A percentile compares a stretch with the other conserved stretches of the same genome.
Evolutionary conservation across 495 filamentous ascomycete species (phyloP).

Genomic region (Halenospora varia): DNA sequence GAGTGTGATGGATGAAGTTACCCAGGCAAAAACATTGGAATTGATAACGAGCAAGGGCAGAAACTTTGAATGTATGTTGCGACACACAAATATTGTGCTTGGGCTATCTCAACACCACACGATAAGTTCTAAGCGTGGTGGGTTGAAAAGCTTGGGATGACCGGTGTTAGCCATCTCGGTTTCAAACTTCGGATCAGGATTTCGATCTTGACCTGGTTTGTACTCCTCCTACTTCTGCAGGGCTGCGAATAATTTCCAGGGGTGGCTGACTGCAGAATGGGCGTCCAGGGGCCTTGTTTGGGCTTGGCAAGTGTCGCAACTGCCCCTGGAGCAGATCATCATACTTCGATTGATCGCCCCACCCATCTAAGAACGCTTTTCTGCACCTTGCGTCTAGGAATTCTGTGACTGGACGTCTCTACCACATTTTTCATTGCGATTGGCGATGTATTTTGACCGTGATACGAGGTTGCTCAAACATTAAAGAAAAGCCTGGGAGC

Average conservation of each 20-base stretch:
- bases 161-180: too few species aligned
- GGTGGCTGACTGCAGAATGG: background rate
- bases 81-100: too few species aligned
- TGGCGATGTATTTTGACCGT: background rate
- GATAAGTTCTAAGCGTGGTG: too few species aligned
- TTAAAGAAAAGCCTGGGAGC: too few species aligned
- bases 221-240: too few species aligned
- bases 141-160: too few species aligned
- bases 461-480: too few species aligned
- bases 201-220: background rate
- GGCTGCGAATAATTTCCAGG: background rate
- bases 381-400: background rate
- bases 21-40: too few species aligned
- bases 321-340: background rate
- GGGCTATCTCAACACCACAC: too few species aligned
- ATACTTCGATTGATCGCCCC: background rate
- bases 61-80: too few species aligned
- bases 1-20: too few species aligned
- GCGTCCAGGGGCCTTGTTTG: background rate
- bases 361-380: background rate
- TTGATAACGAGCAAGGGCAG: too few species aligned
- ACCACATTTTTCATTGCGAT: background rate
- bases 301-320: background rate
- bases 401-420: background rate
- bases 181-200: background rate